phyloP scores from a whole-genome alignment of 2,329 filamentous ascomycete genomes.

The Pseudogymnoascus sp. region DNA sequence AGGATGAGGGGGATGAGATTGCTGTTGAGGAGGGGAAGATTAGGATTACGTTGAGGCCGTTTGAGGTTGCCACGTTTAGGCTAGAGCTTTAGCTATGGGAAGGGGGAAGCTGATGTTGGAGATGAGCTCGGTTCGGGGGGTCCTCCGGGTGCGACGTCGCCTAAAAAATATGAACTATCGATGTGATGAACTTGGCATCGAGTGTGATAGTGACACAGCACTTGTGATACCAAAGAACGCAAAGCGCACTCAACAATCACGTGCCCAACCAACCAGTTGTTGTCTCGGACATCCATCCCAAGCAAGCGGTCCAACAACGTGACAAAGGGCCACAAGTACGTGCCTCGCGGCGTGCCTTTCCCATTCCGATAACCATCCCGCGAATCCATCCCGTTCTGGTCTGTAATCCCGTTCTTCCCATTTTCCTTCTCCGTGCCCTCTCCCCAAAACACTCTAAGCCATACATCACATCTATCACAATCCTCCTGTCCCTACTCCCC shows the following conservation, averaged over 20 bases:
- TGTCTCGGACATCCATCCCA: not conserved
- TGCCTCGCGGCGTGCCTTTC: not conserved
- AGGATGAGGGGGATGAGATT: conserved; percentile 72
- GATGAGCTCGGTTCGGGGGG: not conserved
- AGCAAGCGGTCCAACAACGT: not conserved
- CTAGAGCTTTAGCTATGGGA: conserved; percentile 41
- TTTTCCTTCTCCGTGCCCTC: not conserved
- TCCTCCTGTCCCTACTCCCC: too few species aligned
- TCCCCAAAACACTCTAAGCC: not conserved
- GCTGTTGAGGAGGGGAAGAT: conserved; percentile 41
- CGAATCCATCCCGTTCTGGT: not conserved
- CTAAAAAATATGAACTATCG: not conserved
- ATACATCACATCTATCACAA: not conserved
- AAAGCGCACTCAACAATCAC: not conserved
- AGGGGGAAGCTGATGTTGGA: not conserved
- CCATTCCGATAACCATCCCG: not conserved
- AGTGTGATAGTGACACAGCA: not conserved
- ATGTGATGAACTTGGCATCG: not conserved
- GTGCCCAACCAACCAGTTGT: not conserved
- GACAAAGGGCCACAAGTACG: not conserved
- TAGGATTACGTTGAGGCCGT: conserved; percentile 61
- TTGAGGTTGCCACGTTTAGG: conserved; percentile 78
- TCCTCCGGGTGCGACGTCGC: not conserved
- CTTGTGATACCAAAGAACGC: not conserved
- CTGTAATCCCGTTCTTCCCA: not conserved